Percentiles rank a stretch among this genome's conserved stretches.
phyloP scores from a whole-genome alignment of 192 early-diverging fungal species.

The Rhizophlyctis rosea region DNA sequence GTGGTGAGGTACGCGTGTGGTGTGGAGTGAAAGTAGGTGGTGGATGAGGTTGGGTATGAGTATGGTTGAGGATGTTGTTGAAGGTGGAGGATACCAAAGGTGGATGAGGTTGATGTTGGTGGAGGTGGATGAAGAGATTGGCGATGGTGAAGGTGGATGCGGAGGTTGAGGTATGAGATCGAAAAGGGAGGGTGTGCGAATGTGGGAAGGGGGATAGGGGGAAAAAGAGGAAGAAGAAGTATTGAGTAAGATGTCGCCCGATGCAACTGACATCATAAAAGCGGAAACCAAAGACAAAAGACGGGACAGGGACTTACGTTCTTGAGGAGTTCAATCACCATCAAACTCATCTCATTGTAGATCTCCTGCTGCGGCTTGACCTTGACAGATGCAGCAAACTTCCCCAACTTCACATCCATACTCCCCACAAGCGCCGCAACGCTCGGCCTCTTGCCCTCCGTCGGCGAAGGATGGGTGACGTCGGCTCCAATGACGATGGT shows the following conservation, averaged over 20 bases:
- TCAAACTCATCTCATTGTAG: conserved; percentile 41
- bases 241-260: conserved; percentile 55
- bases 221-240: neutral
- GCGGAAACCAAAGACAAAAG: conserved; percentile 6
- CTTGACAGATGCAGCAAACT: conserved; percentile 47
- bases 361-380: conserved; percentile 40
- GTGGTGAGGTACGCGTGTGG: conserved; percentile 8
- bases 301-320: neutral
- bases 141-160: too few species aligned
- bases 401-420: conserved; percentile 49
- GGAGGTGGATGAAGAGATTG: too few species aligned
- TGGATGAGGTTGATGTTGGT: too few species aligned
- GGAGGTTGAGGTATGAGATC: too few species aligned
- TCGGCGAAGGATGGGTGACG: conserved; percentile 81
- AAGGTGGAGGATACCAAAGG: too few species aligned
- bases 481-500: conserved; percentile 84
- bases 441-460: conserved; percentile 36
- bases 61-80: too few species aligned
- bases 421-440: conserved; percentile 49
- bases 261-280: too few species aligned
- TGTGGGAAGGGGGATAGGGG: too few species aligned
- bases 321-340: conserved; percentile 48
- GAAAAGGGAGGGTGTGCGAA: too few species aligned
- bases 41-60: too few species aligned
- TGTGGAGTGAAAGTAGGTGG: conserved; percentile 10